Conservation (phyloP, 2,329 filamentous ascomycete genomes). For the Beauveria rudraprayagi region DNA sequence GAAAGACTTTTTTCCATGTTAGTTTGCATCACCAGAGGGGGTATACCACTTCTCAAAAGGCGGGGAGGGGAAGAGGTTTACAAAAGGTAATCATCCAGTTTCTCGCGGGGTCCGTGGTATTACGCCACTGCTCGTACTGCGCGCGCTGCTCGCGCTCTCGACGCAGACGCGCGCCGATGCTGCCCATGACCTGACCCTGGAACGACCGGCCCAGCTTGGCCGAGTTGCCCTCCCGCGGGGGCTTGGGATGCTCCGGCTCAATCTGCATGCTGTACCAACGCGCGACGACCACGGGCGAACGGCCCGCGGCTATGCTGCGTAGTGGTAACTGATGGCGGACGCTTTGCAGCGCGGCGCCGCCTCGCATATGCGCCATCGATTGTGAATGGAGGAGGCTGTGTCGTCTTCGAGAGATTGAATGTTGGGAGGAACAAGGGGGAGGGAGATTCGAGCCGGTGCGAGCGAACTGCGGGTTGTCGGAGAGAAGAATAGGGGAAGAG, state of each 20-base stretch:
- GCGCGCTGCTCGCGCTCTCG: conserved; percentile 47
- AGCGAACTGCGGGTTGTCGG: neutral
- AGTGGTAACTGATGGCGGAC: conserved; percentile 11
- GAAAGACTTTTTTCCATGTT: conserved; percentile 33
- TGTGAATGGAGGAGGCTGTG: neutral
- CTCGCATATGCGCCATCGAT: conserved; percentile 26
- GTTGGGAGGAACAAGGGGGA: too few species aligned
- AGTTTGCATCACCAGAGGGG: neutral
- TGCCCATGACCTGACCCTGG: conserved; percentile 52
- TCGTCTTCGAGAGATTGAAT: neutral
- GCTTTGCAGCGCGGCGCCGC: conserved; percentile 24
- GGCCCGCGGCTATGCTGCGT: conserved; percentile 2
- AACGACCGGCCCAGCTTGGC: conserved; percentile 36
- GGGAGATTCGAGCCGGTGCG: neutral
- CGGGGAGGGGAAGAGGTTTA: conserved; percentile 21
- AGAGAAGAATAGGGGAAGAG: neutral
- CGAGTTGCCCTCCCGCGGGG: conserved; percentile 27
- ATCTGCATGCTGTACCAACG: conserved; percentile 29
- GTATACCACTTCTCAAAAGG: neutral
- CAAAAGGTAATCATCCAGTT: conserved; percentile 48
- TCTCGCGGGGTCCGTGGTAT: conserved; percentile 32
- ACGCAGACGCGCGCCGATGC: conserved; percentile 45
- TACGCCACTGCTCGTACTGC: conserved; percentile 37
- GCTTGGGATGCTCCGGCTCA: conserved; percentile 26
- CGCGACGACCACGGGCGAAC: conserved; percentile 4